phyloP scores from a whole-genome alignment of 2,329 filamentous ascomycete genomes.

The Fusarium robinianum region DNA sequence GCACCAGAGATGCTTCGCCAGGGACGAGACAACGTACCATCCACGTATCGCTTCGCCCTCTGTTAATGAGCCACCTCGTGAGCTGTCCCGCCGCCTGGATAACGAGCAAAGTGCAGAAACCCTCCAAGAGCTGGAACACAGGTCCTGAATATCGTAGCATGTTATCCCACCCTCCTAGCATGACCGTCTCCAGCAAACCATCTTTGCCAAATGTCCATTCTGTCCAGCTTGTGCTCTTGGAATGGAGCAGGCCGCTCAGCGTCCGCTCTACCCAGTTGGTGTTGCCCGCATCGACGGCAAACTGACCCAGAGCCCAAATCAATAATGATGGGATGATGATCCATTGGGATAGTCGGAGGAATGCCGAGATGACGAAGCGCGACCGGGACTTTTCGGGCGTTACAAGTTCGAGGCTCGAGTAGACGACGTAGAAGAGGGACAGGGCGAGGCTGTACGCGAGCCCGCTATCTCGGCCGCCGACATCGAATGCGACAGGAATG shows the following conservation, averaged over 20 bases:
- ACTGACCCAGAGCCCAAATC: constrained; percentile 95
- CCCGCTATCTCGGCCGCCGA: constrained; percentile 91
- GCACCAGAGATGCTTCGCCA: not conserved
- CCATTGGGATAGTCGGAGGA: constrained; percentile 81
- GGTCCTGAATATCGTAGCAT: constrained; percentile 88
- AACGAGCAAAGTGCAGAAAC: constrained; percentile 93
- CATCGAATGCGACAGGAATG: constrained; percentile 96
- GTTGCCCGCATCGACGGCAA: constrained; percentile 83
- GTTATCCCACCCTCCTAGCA: constrained; percentile 88
- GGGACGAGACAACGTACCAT: constrained; percentile 65
- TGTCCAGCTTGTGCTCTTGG: constrained; percentile 67
- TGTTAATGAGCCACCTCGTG: constrained; percentile 91
- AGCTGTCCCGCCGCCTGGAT: constrained; percentile 96
- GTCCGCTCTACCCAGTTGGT: constrained; percentile 83
- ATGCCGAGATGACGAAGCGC: constrained; percentile 69
- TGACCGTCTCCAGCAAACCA: constrained; percentile 77
- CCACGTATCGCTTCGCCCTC: constrained; percentile 93
- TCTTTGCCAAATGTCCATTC: constrained; percentile 90
- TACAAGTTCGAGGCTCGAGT: constrained; percentile 77
- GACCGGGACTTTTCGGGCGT: constrained; percentile 80
- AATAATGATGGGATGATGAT: constrained; percentile 81
- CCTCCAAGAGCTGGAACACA: constrained; percentile 91
- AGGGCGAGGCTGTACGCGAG: constrained; percentile 91
- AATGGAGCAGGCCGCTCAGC: constrained; percentile 67
- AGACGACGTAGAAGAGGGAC: constrained; percentile 87